These are phyloP conservation scores for Inosperma sp. DNA, from an alignment of 768 basidiomycete genomes.

Conservation along the genomic window DNA sequence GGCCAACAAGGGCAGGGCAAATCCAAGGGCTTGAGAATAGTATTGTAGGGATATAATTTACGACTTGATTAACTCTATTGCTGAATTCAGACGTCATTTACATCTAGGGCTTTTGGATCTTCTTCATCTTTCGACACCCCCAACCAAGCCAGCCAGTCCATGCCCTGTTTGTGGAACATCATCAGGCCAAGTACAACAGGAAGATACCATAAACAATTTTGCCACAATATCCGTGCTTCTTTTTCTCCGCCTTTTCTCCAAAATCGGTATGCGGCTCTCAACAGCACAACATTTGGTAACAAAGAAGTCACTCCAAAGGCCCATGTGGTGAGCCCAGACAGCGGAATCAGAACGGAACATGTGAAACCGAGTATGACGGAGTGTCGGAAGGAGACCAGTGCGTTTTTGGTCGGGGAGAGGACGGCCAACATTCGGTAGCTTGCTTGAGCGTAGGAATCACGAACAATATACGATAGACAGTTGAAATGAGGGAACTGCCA, in stretches of 20 bases:
- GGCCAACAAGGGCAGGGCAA: constrained; percentile 3
- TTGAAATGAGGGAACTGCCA: constrained; percentile 99
- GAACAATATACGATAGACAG: constrained; percentile 79
- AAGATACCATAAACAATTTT: constrained; percentile 83
- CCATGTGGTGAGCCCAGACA: constrained; percentile 94
- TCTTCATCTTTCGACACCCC: constrained; percentile 34
- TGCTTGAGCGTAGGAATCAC: constrained; percentile 85
- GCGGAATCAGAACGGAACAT: constrained; percentile 73
- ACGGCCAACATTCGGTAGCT: constrained; percentile 93
- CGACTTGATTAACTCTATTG: background rate
- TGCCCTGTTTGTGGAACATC: constrained; percentile 91
- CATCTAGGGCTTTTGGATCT: constrained; percentile 1
- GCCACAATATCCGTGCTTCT: constrained; percentile 73
- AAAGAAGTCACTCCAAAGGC: constrained; percentile 74
- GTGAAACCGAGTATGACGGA: constrained; percentile 70
- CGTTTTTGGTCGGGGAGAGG: constrained; percentile 70
- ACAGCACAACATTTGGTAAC: constrained; percentile 68
- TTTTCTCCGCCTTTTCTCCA: constrained; percentile 70
- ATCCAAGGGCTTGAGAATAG: background rate
- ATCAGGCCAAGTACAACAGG: constrained; percentile 86
- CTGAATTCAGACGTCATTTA: background rate
- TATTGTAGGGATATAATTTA: background rate
- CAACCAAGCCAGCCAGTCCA: constrained; percentile 70
- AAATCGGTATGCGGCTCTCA: constrained; percentile 67
- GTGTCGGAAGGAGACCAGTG: constrained; percentile 82